These are phyloP conservation scores for Zancudomyces culisetae DNA, from an alignment of 371 early-diverging fungal genomes.

Conservation along the genomic window DNA sequence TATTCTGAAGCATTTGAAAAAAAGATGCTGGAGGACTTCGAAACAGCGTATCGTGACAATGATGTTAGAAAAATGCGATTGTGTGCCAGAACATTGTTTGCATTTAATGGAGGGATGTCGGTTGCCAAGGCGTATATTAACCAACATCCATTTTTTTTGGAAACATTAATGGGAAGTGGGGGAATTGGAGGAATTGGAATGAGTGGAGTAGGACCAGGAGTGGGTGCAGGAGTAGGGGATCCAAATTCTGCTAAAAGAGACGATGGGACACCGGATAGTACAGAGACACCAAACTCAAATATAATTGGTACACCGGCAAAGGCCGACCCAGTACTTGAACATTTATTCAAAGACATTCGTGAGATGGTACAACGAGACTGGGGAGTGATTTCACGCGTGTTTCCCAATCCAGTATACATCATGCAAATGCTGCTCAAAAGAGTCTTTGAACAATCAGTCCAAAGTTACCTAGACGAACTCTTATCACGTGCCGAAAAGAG, in stretches of 20 bases:
- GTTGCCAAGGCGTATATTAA: constrained; percentile 87
- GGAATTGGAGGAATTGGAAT: too few species aligned
- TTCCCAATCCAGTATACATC: constrained; percentile 77
- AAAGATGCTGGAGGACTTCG: constrained; percentile 66
- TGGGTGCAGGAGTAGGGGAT: constrained; percentile 16
- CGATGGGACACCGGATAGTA: constrained; percentile 28
- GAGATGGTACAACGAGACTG: constrained; percentile 69
- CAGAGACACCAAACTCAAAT: too few species aligned
- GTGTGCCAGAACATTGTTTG: constrained; percentile 54
- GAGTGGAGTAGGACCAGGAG: constrained; percentile 37
- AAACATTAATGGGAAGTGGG: too few species aligned
- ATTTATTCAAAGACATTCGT: constrained; percentile 64
- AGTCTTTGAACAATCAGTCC: constrained; percentile 88
- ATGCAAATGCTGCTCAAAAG: constrained; percentile 85
- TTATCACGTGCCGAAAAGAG: constrained; percentile 42
- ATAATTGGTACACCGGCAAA: constrained; percentile 37
- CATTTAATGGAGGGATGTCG: constrained; percentile 89
- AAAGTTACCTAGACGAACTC: constrained; percentile 63
- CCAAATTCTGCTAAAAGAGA: constrained; percentile 18
- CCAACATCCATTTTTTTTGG: constrained; percentile 88
- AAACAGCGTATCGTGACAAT: constrained; percentile 53
- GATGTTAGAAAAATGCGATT: constrained; percentile 40
- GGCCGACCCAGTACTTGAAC: constrained; percentile 52
- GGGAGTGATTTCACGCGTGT: constrained; percentile 69
- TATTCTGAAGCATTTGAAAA: constrained; percentile 85